Evolutionary conservation across 2,329 filamentous ascomycete genomes (phyloP), one percentile per base, ranked within the genome.

Genomic region (Venturia pyrina): DNA sequence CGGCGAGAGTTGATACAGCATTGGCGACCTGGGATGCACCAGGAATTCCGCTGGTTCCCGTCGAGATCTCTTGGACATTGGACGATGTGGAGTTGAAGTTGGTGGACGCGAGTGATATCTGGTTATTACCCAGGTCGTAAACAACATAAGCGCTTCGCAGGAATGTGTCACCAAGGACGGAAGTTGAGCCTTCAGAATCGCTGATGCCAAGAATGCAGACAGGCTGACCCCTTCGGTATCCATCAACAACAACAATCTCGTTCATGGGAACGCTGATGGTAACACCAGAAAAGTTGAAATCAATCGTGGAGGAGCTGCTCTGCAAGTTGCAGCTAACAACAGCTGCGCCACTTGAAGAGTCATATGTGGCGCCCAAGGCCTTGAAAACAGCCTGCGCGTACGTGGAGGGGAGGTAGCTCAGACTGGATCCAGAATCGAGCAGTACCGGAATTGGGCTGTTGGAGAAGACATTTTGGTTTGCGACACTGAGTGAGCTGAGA

Each of bases 351-450:
- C 78, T 73, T 3, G 69, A 65, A 0, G 70, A 67, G 69, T 78
- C 75, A 72, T 80, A 82, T 21, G 72, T 69, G 5, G 79, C 80
- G 65, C 74, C 72, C 69, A 77, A 75, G 21, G 73, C 69, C 37
- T 70, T 67, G 75, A 78, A 82, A 63, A 82, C 75, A 6, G 69
- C 69, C 6, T 73, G 68, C 4, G 83, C 82, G 57, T 91, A 74
- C 63, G 85, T 80, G 66, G 84, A 79, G 0, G 89, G 89, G 0
- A 92, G 77, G 71, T 89, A 90, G 69, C 82, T 87, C 67, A 90
- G 78, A 3, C 87, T 89, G n/a, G 87, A 89, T 46, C 89, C 89
- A 0, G 88, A 90, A 75, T 93, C 89, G 44, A 93, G 82, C 5
- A 92, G 81, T 2, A 86, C 88, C 4, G 84, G 77, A n/a, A 77